Conservation (phyloP, 257 asterid genomes). For the Solanum pimpinellifolium region DNA sequence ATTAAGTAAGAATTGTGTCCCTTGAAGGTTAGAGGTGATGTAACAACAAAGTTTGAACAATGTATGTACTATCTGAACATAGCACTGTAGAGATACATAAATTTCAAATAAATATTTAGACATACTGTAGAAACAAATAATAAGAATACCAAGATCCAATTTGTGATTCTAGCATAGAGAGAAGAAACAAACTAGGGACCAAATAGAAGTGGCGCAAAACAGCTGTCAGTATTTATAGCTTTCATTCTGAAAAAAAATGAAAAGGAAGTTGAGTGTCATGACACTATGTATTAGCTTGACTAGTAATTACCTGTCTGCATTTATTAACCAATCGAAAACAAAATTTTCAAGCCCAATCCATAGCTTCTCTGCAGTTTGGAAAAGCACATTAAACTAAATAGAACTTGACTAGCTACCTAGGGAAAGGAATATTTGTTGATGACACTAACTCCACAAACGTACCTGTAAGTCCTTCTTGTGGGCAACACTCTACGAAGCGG, state of each 20-base stretch:
- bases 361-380: conserved; percentile 62
- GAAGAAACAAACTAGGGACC: background rate
- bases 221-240: background rate
- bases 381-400: conserved; percentile 5
- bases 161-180: background rate
- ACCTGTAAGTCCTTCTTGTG: conserved; percentile 99
- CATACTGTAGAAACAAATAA: background rate
- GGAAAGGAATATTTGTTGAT: background rate
- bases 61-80: background rate
- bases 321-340: conserved; percentile 97
- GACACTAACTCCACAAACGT: conserved; percentile 6
- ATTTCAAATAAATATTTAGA: background rate
- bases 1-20: background rate
- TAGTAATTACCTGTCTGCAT: conserved; percentile 78
- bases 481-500: conserved; percentile 99
- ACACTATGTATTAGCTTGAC: background rate
- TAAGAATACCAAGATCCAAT: background rate
- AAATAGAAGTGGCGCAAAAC: background rate
- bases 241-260: background rate
- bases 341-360: conserved; percentile 99
- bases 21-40: background rate
- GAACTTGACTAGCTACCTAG: background rate
- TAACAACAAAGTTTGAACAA: background rate
- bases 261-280: background rate
- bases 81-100: background rate